Evolutionary conservation across 208 protist genomes (phyloP), one percentile per base, ranked within the genome.

Genomic region (Ichthyophonus hoferi): DNA sequence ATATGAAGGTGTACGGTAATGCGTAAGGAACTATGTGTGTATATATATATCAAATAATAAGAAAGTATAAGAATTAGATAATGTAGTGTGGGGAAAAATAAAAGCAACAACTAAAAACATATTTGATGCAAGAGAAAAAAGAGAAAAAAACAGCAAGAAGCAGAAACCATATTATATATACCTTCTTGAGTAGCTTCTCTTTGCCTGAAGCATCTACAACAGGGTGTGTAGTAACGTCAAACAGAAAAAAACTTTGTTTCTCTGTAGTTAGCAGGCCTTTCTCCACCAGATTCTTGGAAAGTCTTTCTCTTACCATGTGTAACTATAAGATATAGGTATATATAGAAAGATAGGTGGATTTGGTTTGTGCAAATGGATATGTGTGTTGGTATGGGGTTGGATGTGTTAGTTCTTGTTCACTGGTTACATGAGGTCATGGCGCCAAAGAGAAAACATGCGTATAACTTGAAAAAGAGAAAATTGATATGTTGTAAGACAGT

Each of bases 261-360:
- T 88, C 84, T 1, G 89, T 91, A 1, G 83, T 83, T 24, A 91
- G 58, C n/a, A 91, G 58, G 34, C 89, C 89, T 85, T 91, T 91
- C 7, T 91, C 89, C 35, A 91, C 89, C 14, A 91, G 79, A 17
- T 17, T 42, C 78, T 91, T 91, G 1, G 84, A 76, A 7, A 91
- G n/a, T 1, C 89, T 76, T 35, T 91, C 89, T 31, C 89, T 83
- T 14, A 90, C 86, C 31, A 67, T 76, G 2, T 42, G 42, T 34
- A 91, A 42, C 35, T 87, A 35, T 50, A 33, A 35, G 3, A 81
- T n/a, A n/a, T 3, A 17, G 3, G 17, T 58, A 58, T 58, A 58
- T 58, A 58, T 58, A 58, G 43, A 58, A 31, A 58, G 43, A 58
- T 58, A 58, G 12, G 43, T 58, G 43, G n/a, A n/a, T n/a, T n/a